Conservation (phyloP, 192 early-diverging fungal species). For the Linnemannia zychae region DNA sequence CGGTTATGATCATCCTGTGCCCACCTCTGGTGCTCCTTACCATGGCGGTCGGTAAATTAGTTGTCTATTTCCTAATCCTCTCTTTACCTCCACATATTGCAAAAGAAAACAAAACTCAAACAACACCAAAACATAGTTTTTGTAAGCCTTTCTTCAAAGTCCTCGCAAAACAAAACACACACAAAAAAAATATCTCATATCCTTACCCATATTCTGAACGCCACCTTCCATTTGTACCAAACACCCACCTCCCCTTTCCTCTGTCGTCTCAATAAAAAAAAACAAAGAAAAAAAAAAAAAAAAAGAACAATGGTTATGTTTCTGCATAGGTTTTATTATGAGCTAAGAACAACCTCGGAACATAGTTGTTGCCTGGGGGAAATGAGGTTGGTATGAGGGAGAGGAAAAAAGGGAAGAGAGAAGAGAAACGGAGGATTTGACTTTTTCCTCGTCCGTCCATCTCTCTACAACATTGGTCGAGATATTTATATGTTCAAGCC, state of each 20-base stretch:
- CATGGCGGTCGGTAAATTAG: slow-evolving; percentile 15
- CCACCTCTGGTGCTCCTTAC: slow-evolving; percentile 30
- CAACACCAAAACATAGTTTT: neutral
- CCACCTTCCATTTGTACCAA: slow-evolving; percentile 3
- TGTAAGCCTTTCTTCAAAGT: neutral
- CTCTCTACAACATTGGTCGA: neutral
- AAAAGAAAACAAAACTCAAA: neutral
- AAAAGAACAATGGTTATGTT: too few species aligned
- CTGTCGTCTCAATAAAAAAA: neutral
- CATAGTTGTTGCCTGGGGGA: neutral
- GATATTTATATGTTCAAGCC: neutral
- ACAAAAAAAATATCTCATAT: neutral
- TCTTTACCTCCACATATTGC: slow-evolving; percentile 8
- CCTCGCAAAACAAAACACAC: neutral
- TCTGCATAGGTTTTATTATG: neutral
- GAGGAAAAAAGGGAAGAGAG: neutral
- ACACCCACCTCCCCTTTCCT: neutral
- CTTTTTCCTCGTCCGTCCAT: neutral
- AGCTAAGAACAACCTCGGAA: neutral
- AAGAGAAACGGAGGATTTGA: neutral
- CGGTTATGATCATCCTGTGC: slow-evolving; percentile 40
- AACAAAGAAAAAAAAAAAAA: neutral
- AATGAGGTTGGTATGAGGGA: neutral
- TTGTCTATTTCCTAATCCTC: neutral
- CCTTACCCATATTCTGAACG: neutral